These are phyloP conservation scores for Daldinia concentrica DNA, from an alignment of 495 filamentous ascomycete genomes.

Conservation along the genomic window DNA sequence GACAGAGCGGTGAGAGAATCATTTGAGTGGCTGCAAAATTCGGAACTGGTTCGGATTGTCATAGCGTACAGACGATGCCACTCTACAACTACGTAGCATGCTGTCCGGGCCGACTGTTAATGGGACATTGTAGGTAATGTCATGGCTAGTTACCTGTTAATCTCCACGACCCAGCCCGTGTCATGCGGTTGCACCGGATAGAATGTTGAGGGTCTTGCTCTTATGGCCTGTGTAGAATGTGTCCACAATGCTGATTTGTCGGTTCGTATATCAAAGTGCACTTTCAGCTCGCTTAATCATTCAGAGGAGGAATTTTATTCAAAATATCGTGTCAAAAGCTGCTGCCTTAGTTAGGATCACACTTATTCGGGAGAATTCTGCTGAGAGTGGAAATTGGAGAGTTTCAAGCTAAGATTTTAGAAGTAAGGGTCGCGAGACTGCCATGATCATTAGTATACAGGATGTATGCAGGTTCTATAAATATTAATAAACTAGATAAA, in stretches of 20 bases:
- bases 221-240: not conserved
- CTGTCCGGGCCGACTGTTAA: constrained; percentile 24
- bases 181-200: not conserved
- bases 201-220: no score
- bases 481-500: not conserved
- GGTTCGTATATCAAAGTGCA: constrained; percentile 13
- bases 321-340: not conserved
- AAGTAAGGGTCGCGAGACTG: not conserved
- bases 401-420: not conserved
- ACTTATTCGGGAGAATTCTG: not conserved
- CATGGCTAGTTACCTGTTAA: not conserved
- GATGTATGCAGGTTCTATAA: not conserved
- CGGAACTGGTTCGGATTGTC: not conserved
- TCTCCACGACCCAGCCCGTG: not conserved
- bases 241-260: constrained; percentile 6
- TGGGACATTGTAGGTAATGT: constrained; percentile 12
- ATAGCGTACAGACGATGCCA: constrained; percentile 5
- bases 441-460: not conserved
- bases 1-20: not conserved
- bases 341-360: not conserved
- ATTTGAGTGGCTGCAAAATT: not conserved
- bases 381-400: not conserved
- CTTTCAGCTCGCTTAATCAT: not conserved
- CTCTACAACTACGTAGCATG: constrained; percentile 13
- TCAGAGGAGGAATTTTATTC: not conserved